Evolutionary conservation across 2,329 filamentous ascomycete species (phyloP).

Genomic region (Aspergillus terreus): DNA sequence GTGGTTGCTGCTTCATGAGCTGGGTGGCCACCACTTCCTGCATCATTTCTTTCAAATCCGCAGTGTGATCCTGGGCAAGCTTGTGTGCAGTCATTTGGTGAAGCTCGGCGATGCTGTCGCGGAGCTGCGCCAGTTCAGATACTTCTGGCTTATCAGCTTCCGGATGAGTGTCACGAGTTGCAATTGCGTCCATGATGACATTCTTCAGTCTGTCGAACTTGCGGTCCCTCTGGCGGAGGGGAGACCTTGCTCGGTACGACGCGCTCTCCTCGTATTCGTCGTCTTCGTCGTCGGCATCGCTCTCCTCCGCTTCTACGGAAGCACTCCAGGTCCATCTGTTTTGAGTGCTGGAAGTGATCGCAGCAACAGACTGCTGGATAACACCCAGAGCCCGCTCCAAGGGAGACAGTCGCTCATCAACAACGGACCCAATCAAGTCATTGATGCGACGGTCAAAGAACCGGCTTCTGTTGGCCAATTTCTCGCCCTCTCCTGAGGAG

Average conservation of each 20-base stretch:
- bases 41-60: slow-evolving; percentile 60
- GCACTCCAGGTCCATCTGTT: slow-evolving; percentile 58
- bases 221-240: slow-evolving; percentile 63
- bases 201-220: slow-evolving; percentile 76
- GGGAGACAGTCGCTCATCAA: slow-evolving; percentile 74
- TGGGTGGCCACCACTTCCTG: slow-evolving; percentile 60
- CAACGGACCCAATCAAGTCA: slow-evolving; percentile 71
- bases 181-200: slow-evolving; percentile 64
- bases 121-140: slow-evolving; percentile 37
- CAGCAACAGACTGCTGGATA: slow-evolving; percentile 68
- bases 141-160: slow-evolving; percentile 23
- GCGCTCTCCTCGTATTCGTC: slow-evolving; percentile 58
- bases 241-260: slow-evolving; percentile 68
- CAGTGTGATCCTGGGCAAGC: slow-evolving; percentile 33
- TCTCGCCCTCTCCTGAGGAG: slow-evolving; percentile 76
- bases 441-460: slow-evolving; percentile 94
- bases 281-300: slow-evolving; percentile 92
- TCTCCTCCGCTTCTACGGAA: slow-evolving; percentile 68
- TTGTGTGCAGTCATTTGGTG: slow-evolving; percentile 39
- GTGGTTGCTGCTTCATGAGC: slow-evolving; percentile 50
- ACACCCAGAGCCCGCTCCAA: slow-evolving; percentile 73
- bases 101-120: slow-evolving; percentile 36
- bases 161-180: slow-evolving; percentile 38
- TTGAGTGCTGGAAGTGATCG: slow-evolving; percentile 55
- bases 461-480: slow-evolving; percentile 72